Conservation (phyloP, 805 yeast species). For the Isabelozyma rhagii region DNA sequence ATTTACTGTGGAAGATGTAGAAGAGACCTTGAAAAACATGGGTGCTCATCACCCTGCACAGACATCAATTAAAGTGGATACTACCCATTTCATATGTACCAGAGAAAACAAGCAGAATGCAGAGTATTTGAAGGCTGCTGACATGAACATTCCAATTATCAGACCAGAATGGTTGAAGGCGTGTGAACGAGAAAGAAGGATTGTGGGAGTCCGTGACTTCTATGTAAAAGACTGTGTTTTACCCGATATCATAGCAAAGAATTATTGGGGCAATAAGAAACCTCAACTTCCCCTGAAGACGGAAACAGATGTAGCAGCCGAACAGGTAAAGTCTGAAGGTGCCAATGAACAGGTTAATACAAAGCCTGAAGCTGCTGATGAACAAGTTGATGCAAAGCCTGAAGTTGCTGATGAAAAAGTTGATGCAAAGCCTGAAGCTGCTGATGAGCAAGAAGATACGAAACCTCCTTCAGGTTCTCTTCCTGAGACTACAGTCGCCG, state of each 20-base stretch:
- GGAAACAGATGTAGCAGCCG: neutral
- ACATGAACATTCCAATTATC: slow-evolving; percentile 86
- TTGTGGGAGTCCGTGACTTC: slow-evolving; percentile 89
- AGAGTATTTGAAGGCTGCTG: slow-evolving; percentile 76
- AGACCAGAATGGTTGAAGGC: slow-evolving; percentile 97
- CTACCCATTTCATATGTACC: slow-evolving; percentile 88
- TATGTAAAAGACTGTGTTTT: slow-evolving; percentile 57
- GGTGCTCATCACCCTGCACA: slow-evolving; percentile 79
- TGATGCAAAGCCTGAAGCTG: slow-evolving; percentile 7
- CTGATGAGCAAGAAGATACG: neutral
- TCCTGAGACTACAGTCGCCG: neutral
- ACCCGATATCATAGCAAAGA: slow-evolving; percentile 40
- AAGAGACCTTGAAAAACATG: slow-evolving; percentile 58
- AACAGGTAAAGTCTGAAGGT: neutral
- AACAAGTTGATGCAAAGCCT: neutral
- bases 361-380: slow-evolving; percentile 5
- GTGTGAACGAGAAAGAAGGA: slow-evolving; percentile 82
- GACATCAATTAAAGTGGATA: slow-evolving; percentile 72
- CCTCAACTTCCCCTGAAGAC: slow-evolving; percentile 1
- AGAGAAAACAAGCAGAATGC: slow-evolving; percentile 56
- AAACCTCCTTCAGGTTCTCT: neutral
- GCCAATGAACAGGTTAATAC: slow-evolving; percentile 1
- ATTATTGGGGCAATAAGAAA: slow-evolving; percentile 30
- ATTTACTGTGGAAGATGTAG: slow-evolving; percentile 51
- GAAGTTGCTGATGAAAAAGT: neutral